Base-by-base conservation (phyloP, 495 filamentous ascomycete genomes). In the Xylaria scruposa region DNA sequence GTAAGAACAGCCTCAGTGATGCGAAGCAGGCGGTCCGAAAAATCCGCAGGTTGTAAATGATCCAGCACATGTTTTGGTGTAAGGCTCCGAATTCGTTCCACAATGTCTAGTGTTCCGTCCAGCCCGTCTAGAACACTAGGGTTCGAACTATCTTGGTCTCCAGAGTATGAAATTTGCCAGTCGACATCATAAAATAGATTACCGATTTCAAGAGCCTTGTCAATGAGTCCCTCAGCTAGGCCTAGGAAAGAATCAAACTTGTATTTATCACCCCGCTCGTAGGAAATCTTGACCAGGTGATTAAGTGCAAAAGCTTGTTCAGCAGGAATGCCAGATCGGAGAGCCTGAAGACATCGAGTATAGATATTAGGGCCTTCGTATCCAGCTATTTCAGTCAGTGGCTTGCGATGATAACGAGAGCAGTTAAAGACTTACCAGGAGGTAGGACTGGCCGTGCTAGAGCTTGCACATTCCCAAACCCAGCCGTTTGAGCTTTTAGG, bases 271-370 rank as follows among this genome's bases (percentile, higher is more conserved):
- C 95, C 95, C 40, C 93, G 88, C 79, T 98, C 95, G 68, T 93
- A 94, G 0, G 95, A 97, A 21, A 97, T 97, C 78, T 97, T 96
- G 70, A 98, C 95, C 15, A 99, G 83, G 78, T 98, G 95, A 70
- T 94, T 93, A 21, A 98, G 82, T 0, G 93, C 94, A 79, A 94
- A 98, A 33, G 93, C 90, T 72, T 97, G 91, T 77, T 99, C 96
- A 29, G 89, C 88, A 17, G 88, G 85, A 33, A 97, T 90, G 0
- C 90, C 90, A 36, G 93, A 97, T 66, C 92, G 93, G 56, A 99
- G 85, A 0, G 94, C 90, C 53, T 86, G 86, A 58, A 95, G 89
- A 64, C 93, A 94, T 12, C 94, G 90, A 66, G 94, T 91, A 75
- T 97, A 98, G 63, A 98, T 97, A 78, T 95, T 94, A 5, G 92